Evolutionary conservation across 805 yeast genomes (phyloP), one percentile per base, ranked within the genome.

Genomic region (Metschnikowia noctiluminum): DNA sequence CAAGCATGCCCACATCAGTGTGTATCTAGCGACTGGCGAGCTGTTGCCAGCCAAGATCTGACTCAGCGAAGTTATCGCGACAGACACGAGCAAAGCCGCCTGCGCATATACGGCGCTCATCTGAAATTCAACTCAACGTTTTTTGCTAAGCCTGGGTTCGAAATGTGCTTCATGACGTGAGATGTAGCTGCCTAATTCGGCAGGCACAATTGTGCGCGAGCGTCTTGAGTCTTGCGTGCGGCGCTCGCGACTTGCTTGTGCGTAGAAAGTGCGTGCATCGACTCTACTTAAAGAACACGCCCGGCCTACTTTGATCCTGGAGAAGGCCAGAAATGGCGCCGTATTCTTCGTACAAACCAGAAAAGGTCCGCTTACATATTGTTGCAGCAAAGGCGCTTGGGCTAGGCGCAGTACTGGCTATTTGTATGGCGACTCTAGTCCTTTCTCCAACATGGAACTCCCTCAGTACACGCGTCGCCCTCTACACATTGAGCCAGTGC

Each of bases 331-430:
- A 28, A 12, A 46, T 46, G 50, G 42, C 43, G 12, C 15, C 36
- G 3, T 40, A 27, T 28, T 16, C 51, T 12, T 16, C 38, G 32
- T 40, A 38, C 30, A 44, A 39, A 15, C 46, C 50, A 13, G 35
- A 39, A 16, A 42, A 42, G 8, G 40, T 68, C 11, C 58, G 66
- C 47, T 59, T 71, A 28, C 49, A 65, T 7, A 62, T 55, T 31
- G 68, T 73, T 3, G 63, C 65, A 10, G 39, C 53, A 41, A 70
- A 71, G 54, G 64, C 76, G 21, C 53, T 62, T 31, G 53, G 50
- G n/a, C 55, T 73, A 6, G 77, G 77, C 1, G 54, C 55, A 0
- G 53, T 65, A 7, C 14, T 63, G 13, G 51, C 63, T 40, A 35
- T 55, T 12, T 39, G 47, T 26, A 31, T 35, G 15, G 40, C 37